Base-by-base conservation (phyloP, 1,284 basidiomycete species). In the Ceratobasidium theobromae region DNA sequence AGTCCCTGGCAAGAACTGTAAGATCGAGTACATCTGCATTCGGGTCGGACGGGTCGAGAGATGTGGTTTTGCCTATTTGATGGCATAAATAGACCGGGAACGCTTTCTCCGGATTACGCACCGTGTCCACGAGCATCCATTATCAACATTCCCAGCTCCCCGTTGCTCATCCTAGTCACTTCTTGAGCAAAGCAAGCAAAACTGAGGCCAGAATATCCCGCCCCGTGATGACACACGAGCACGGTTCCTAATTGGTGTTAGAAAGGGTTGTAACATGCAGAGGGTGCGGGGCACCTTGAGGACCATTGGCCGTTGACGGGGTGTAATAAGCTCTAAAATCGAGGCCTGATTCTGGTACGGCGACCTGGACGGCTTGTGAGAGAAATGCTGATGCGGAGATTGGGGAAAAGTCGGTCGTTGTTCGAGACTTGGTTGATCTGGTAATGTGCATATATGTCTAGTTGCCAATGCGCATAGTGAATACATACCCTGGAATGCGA, bases 181-280 rank as follows among this genome's bases (percentile, higher is more conserved):
- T 92, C 87, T 73, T 87, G 88, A 9, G 95, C 93, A 58, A 95
- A 81, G 71, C 86, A 87, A 0, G 97, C 95, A 75, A 95, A 99
- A 69, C 87, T 92, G 68, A 98, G 80, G 0, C 86, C 95, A 0
- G 88, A 88, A 73, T 93, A 93, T 1, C 97, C 96, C 0, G 93
- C 96, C 0, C 97, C 96, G 72, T 99, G 96, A 73, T 98, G 95
- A 75, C 92, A 92, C 1, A 98, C 81, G 73, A 98, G 84, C 1
- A 96, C 84, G 0, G 87, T 86, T 6, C 79, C 80, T 80, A 81
- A 40, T 80, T 79, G 43, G 74, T 73, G 55, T 73, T 79, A 25
- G 5, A 9, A 45, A 21, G 18, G 9, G 18, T 14, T 9, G 9
- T n/a, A 11, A 14, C 43, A 6, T 21, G 5, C 9, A 5, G 43